Percentiles rank a stretch among this genome's conserved stretches.
phyloP scores from a whole-genome alignment of 495 filamentous ascomycete species.

The Apodospora peruviana region DNA sequence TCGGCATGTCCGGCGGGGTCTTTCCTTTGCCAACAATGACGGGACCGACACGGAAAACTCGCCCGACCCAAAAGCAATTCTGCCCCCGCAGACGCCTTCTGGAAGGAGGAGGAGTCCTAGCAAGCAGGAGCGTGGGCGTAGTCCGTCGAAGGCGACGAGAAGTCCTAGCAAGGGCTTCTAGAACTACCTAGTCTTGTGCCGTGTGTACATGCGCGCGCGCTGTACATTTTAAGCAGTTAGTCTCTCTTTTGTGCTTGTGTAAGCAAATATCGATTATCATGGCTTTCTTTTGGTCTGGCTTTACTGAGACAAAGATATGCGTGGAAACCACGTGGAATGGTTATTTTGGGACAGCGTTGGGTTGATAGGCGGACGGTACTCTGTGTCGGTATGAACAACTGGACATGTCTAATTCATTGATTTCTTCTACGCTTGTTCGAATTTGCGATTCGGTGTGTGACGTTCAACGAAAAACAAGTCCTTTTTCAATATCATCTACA shows the following conservation, averaged over 20 bases:
- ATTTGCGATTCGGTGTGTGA: not conserved
- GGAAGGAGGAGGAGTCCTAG: slow-evolving; percentile 36
- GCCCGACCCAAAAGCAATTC: slow-evolving; percentile 26
- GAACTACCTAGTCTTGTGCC: not conserved
- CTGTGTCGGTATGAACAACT: not conserved
- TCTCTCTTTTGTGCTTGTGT: too few relatives aligned
- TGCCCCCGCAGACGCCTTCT: slow-evolving; percentile 36
- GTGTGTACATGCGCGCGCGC: too few relatives aligned
- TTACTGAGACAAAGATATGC: not conserved
- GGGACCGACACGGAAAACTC: slow-evolving; percentile 39
- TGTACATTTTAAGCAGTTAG: too few relatives aligned
- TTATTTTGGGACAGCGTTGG: too few relatives aligned
- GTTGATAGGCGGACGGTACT: not conserved
- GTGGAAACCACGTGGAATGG: not conserved
- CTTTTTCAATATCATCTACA: not conserved
- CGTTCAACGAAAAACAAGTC: not conserved
- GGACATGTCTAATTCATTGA: not conserved
- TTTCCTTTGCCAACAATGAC: slow-evolving; percentile 24
- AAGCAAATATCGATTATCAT: too few relatives aligned
- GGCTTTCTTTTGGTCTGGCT: not conserved
- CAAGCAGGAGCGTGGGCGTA: slow-evolving; percentile 38
- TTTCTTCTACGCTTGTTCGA: not conserved
- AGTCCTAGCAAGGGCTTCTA: slow-evolving; percentile 38
- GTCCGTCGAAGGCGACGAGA: slow-evolving; percentile 31
- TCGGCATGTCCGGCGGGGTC: slow-evolving; percentile 26